Percentiles rank a stretch among this genome's conserved stretches.
Conservation (phyloP, 495 filamentous ascomycete species). For the Hypoxylon cercidicola region DNA sequence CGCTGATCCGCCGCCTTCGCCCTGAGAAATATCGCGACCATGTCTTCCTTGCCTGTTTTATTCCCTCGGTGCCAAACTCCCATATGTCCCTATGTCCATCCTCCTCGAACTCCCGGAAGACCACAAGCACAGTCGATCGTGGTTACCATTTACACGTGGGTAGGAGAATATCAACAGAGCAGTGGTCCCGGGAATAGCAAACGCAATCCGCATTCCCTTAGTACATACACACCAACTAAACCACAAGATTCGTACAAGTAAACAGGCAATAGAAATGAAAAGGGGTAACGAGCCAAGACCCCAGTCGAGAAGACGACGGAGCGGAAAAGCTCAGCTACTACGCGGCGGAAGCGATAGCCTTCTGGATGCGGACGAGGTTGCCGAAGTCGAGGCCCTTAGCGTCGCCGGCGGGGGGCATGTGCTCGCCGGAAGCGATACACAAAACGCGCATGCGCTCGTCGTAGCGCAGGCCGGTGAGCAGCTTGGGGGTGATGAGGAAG, state of each 20-base stretch:
- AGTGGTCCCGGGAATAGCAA: background rate
- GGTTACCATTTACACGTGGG: background rate
- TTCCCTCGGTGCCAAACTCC: background rate
- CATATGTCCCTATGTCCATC: background rate
- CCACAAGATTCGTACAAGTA: too few species aligned
- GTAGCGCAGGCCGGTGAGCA: conserved; percentile 85
- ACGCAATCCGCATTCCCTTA: too few species aligned
- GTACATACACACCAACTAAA: too few species aligned
- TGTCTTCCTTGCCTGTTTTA: background rate
- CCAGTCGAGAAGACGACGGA: background rate
- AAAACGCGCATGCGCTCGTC: conserved; percentile 90
- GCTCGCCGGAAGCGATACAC: conserved; percentile 92
- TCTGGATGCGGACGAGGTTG: conserved; percentile 60
- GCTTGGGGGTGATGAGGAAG: conserved; percentile 98
- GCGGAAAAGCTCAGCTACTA: conserved; percentile 6
- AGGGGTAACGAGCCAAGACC: background rate
- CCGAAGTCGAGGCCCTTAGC: conserved; percentile 65
- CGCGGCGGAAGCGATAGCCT: conserved; percentile 45
- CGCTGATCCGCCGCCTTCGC: too few species aligned
- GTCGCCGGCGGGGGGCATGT: conserved; percentile 72
- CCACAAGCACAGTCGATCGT: background rate
- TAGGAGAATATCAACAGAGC: background rate
- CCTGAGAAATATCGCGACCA: background rate
- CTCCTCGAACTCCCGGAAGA: background rate
- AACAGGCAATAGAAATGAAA: background rate